Percentiles rank a stretch among this genome's conserved stretches.
Evolutionary conservation across 2,329 filamentous ascomycete genomes (phyloP).

Genomic region (Coniella lustricola): DNA sequence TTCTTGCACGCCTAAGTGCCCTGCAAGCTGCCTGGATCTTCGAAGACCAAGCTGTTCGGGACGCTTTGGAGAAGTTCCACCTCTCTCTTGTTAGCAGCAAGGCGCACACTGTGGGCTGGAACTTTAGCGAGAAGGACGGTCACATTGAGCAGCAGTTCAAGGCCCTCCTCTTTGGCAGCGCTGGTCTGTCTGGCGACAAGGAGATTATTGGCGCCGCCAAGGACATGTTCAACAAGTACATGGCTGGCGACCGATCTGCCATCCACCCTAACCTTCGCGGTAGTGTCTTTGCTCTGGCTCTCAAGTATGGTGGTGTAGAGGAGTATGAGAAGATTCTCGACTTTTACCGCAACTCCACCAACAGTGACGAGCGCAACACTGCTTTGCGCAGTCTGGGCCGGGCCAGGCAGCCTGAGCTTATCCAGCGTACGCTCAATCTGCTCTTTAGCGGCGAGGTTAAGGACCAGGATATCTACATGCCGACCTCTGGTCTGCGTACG

Average conservation of each 20-base stretch:
- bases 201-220: conserved; percentile 71
- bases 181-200: conserved; percentile 74
- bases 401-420: conserved; percentile 68
- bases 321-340: conserved; percentile 77
- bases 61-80: conserved; percentile 79
- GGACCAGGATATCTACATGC: conserved; percentile 90
- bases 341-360: conserved; percentile 67
- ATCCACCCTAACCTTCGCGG: conserved; percentile 88
- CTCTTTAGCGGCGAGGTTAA: conserved; percentile 77
- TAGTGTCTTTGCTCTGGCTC: conserved; percentile 76
- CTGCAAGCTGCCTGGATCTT: conserved; percentile 84
- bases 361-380: conserved; percentile 84
- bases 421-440: conserved; percentile 71
- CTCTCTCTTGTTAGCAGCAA: conserved; percentile 69
- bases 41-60: conserved; percentile 64
- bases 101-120: conserved; percentile 83
- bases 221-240: conserved; percentile 85
- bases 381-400: conserved; percentile 78
- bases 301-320: conserved; percentile 77
- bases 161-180: conserved; percentile 77
- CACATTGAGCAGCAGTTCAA: conserved; percentile 95
- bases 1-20: conserved; percentile 69
- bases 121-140: conserved; percentile 75
- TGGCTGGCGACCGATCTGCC: conserved; percentile 68
- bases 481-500: conserved; percentile 68